Evolutionary conservation across 129 eudicot species (phyloP), one percentile per base, ranked within the genome.

Genomic region (Escallonia rubra): DNA sequence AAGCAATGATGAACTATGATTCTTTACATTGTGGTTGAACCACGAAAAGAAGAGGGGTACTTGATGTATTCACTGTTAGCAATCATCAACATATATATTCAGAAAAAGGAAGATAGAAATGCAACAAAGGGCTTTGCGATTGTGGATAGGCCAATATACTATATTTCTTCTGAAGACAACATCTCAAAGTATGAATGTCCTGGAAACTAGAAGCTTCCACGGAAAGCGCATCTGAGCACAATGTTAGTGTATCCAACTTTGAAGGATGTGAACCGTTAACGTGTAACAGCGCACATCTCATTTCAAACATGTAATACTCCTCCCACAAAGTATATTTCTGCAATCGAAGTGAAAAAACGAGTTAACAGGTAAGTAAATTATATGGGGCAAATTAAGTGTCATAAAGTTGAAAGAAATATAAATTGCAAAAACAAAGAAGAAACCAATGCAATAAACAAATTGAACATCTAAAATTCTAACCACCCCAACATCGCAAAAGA

Each of bases 311-410:
- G 74, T 41, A 51, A 79, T 70, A 39, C 72, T 76, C 71, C 79
- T 79, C 44, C 82, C 77, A 57, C 83, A 78, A 47, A 82, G 67
- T 65, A 79, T 67, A 72, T 76, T 83, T 68, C 88, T 83, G 82
- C 75, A 68, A 39, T 57, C 59, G 42, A 48, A 69, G 57, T 57
- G 4, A 41, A 69, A 54, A n/a, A 1, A 8, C 59, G 23, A 54
- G 59, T 54, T 7, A 54, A 54, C 2, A 11, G 23, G 10, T 50
- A 3, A 2, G 55, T 5, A 50, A 8, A 3, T 0, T 46, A 5
- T 9, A 46, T 46, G 8, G 10, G 50, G 50, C 50, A 46, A 46
- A 9, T 5, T 5, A 46, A 46, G 6, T 5, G 50, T 46, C 6
- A 46, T 46, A 9, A 46, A 46, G 50, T 9, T 46, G 50, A 46